phyloP scores from a whole-genome alignment of 371 early-diverging fungal genomes.

The Haplosporangium sp. region DNA sequence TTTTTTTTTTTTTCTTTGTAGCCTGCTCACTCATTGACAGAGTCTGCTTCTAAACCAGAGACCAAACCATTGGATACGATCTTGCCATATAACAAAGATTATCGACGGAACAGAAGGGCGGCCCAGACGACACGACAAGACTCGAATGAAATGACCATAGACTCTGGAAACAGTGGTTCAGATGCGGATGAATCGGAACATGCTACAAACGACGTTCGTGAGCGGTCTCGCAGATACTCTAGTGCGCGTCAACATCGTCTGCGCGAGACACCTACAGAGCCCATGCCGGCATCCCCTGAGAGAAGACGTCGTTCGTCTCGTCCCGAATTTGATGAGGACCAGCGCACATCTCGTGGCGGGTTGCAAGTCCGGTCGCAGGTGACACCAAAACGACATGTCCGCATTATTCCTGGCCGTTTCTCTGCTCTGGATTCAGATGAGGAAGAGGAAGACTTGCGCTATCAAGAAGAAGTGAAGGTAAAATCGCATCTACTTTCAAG shows the following conservation, averaged over 20 bases:
- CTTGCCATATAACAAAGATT: constrained; percentile 14
- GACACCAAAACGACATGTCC: constrained; percentile 19
- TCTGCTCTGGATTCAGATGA: constrained; percentile 44
- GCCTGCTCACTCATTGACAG: constrained; percentile 4
- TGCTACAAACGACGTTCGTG: background rate
- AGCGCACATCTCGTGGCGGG: constrained; percentile 12
- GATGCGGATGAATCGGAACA: constrained; percentile 32
- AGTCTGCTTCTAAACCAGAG: constrained; percentile 2
- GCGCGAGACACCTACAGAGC: constrained; percentile 1
- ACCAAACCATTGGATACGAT: constrained; percentile 15
- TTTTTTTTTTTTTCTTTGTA: background rate
- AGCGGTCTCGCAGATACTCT: background rate
- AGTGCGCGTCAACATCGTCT: background rate
- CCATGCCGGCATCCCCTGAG: background rate
- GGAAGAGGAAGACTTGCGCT: constrained; percentile 27
- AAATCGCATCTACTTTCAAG: background rate
- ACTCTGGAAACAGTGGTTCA: constrained; percentile 21
- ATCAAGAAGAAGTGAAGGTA: constrained; percentile 11
- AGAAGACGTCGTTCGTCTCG: constrained; percentile 3
- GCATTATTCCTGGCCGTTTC: constrained; percentile 41
- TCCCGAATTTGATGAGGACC: constrained; percentile 14
- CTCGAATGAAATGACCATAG: constrained; percentile 9
- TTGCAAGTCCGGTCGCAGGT: constrained; percentile 16
- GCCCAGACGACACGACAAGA: background rate
- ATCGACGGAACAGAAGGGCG: constrained; percentile 2